Evolutionary conservation across 768 basidiomycete genomes (phyloP).

Genomic region (Fibroporia radiculosa): DNA sequence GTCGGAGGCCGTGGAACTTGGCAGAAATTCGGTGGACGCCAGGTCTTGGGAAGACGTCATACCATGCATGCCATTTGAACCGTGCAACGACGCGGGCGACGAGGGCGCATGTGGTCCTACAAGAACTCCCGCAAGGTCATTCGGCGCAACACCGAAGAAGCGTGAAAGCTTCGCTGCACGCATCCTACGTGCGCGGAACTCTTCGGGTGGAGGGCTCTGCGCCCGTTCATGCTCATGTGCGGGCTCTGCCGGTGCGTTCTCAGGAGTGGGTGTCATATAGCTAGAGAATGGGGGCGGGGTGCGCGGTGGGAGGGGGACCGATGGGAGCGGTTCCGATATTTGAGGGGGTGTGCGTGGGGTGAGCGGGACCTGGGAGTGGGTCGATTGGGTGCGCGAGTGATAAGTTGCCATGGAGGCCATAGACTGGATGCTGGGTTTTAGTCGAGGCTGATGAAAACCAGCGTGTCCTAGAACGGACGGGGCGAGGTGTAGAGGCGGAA

Average conservation of each 20-base stretch:
- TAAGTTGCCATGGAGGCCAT: slow-evolving; percentile 6
- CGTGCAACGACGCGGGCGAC: neutral
- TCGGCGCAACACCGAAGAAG: slow-evolving; percentile 49
- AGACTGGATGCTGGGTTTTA: slow-evolving; percentile 5
- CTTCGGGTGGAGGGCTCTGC: slow-evolving; percentile 5
- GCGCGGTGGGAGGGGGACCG: slow-evolving; percentile 5
- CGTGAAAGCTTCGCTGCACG: slow-evolving; percentile 48
- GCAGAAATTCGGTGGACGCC: slow-evolving; percentile 5
- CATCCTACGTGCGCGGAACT: slow-evolving; percentile 29
- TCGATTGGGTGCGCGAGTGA: neutral
- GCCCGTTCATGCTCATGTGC: neutral
- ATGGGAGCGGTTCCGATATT: neutral
- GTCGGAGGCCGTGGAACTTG: neutral
- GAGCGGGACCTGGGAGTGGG: slow-evolving; percentile 3
- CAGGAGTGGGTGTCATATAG: slow-evolving; percentile 5
- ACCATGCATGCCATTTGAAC: neutral
- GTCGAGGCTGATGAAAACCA: neutral
- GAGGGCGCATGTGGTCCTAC: neutral
- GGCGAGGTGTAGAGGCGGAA: neutral
- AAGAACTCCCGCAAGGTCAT: slow-evolving; percentile 31
- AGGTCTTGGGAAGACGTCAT: neutral
- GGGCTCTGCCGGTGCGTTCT: slow-evolving; percentile 1
- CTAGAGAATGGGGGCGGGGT: slow-evolving; percentile 6
- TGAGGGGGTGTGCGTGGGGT: neutral
- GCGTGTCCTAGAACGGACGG: neutral